phyloP scores from a whole-genome alignment of 306 rosid genomes.

The Lupinus albus region DNA sequence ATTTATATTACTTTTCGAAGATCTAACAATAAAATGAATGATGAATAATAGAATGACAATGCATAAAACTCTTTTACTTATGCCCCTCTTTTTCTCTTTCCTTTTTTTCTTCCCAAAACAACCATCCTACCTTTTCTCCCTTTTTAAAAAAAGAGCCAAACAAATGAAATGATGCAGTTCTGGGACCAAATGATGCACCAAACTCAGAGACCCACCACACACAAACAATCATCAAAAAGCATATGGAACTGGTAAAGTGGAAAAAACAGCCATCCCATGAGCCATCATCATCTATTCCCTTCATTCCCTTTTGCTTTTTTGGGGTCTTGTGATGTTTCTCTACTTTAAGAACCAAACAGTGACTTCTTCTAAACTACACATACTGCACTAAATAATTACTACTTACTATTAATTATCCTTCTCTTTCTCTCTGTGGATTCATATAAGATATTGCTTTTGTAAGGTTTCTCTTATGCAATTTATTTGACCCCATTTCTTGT shows the following conservation, averaged over 20 bases:
- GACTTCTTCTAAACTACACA: neutral
- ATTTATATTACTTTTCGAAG: too few species aligned
- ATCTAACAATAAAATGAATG: too few species aligned
- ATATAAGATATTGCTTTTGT: conserved; percentile 46
- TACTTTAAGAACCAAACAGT: conserved; percentile 46
- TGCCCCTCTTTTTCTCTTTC: too few species aligned
- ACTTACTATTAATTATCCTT: neutral
- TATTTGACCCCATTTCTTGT: conserved; percentile 34
- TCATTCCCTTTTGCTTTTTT: conserved; percentile 35
- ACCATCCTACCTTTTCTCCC: too few species aligned
- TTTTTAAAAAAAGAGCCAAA: too few species aligned
- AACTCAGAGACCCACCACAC: too few species aligned
- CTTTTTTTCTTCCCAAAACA: too few species aligned
- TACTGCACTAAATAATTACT: neutral
- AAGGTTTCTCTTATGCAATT: conserved; percentile 33
- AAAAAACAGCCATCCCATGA: conserved; percentile 36
- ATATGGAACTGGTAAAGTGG: conserved; percentile 49
- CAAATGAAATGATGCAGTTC: too few species aligned
- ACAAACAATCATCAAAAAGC: conserved; percentile 29
- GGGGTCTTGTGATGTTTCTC: conserved; percentile 47
- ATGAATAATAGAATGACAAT: too few species aligned
- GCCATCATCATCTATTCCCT: conserved; percentile 36
- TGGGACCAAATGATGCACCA: too few species aligned
- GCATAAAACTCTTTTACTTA: too few species aligned
- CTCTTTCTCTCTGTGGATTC: conserved; percentile 5